phyloP scores from a whole-genome alignment of 306 rosid species.

The Casuarina equisetifolia region DNA sequence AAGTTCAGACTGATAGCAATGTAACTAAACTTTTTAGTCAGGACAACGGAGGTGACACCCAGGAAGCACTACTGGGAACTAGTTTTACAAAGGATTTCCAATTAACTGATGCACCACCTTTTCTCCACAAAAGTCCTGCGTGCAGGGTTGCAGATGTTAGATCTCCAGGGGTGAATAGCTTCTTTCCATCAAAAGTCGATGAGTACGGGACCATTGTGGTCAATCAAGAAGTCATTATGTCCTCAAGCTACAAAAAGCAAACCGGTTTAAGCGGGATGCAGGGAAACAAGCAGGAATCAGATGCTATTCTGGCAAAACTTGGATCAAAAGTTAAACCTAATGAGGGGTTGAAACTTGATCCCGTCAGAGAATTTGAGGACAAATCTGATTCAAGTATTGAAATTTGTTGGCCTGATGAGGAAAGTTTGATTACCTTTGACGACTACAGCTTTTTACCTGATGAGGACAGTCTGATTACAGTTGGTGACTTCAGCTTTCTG shows the following conservation, averaged over 20 bases:
- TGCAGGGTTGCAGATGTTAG: conserved; percentile 19
- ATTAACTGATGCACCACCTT: conserved; percentile 4
- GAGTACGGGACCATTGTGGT: conserved; percentile 21
- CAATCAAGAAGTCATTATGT: conserved; percentile 18
- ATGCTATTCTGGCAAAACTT: background rate
- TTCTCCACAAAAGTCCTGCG: conserved; percentile 11
- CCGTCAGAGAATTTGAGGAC: conserved; percentile 27
- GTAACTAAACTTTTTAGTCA: conserved; percentile 7
- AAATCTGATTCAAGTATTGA: conserved; percentile 25
- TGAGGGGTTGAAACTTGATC: conserved; percentile 24
- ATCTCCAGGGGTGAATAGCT: conserved; percentile 21
- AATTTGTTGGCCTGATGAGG: conserved; percentile 57
- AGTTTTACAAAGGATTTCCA: conserved; percentile 6
- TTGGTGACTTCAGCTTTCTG: conserved; percentile 32
- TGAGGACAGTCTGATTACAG: conserved; percentile 16
- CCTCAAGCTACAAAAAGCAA: conserved; percentile 11
- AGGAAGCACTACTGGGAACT: conserved; percentile 16
- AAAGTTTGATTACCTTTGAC: conserved; percentile 52
- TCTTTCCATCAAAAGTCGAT: conserved; percentile 14
- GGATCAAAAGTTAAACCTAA: conserved; percentile 19
- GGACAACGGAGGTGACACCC: conserved; percentile 9
- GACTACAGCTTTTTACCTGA: conserved; percentile 33
- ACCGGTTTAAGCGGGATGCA: conserved; percentile 17
- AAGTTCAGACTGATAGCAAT: conserved; percentile 2
- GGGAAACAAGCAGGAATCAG: conserved; percentile 20